phyloP scores from a whole-genome alignment of 1,139 yeast genomes.

The Pichia sp. region DNA sequence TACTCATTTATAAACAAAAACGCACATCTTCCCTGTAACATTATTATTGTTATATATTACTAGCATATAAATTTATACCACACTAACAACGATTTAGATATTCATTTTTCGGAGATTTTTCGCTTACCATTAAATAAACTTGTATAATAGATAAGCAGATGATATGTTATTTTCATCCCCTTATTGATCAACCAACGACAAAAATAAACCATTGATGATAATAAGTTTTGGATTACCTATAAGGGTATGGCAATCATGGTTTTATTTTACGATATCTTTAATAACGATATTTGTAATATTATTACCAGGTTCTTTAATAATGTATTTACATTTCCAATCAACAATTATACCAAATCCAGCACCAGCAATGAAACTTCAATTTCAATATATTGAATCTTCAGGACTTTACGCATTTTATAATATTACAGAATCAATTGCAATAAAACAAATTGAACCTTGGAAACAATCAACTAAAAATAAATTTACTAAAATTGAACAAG shows the following conservation, averaged over 20 bases:
- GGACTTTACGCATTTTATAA: conserved; percentile 13
- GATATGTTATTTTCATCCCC: background rate
- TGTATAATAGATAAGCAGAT: too few species aligned
- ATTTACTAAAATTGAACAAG: conserved; percentile 14
- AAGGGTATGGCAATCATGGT: conserved; percentile 8
- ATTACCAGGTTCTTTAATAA: conserved; percentile 13
- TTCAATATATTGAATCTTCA: conserved; percentile 6
- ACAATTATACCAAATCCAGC: conserved; percentile 11
- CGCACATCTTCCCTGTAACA: background rate
- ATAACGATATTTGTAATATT: conserved; percentile 8
- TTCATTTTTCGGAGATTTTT: too few species aligned
- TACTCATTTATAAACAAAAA: background rate
- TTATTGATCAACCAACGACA: background rate
- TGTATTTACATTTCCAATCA: conserved; percentile 14
- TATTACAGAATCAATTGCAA: conserved; percentile 7
- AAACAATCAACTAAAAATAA: conserved; percentile 8
- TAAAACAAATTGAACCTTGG: conserved; percentile 10
- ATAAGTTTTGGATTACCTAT: conserved; percentile 7
- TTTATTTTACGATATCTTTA: conserved; percentile 5
- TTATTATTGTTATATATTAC: too few species aligned
- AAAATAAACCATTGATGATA: conserved; percentile 2
- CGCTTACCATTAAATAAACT: too few species aligned
- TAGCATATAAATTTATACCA: too few species aligned
- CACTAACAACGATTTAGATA: too few species aligned
- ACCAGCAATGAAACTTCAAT: conserved; percentile 9